Base-by-base conservation (phyloP, 495 filamentous ascomycete genomes). In the Pseudomonodictys pantanalensis region DNA sequence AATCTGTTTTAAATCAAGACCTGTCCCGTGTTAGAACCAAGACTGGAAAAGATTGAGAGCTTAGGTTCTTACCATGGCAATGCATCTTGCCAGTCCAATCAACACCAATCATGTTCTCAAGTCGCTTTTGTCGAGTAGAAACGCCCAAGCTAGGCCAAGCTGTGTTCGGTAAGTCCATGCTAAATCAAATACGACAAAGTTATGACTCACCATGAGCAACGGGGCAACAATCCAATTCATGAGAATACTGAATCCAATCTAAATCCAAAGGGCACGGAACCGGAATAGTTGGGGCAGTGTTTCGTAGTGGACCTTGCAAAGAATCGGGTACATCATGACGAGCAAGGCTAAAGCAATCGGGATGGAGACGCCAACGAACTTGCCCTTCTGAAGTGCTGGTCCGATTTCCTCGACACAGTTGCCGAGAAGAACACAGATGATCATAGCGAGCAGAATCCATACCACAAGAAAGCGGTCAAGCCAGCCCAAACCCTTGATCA, bases 281-380 rank as follows among this genome's bases (percentile, higher is more conserved):
- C 74, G 72, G 58, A 95, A 83, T n/a, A 88, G 69, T 9, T 77
- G 76, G 69, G 90, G 88, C 39, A 96, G 70, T 0, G 78, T 79
- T 71, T 93, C 91, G 68, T 83, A 92, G 29, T 82, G 80, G 17
- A 95, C 85, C 70, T 93, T 95, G 79, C 90, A 92, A 12, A 95
- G 75, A 56, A 92, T 93, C 0, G 90, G 90, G 62, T 92, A 93
- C 90, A 95, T 93, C 90, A 93, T 93, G 32, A 91, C 81, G 9
- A 92, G 77, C n/a, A 93, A 75, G 5, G 90, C 90, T 50, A 92
- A 71, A 0, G 89, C 89, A 88, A 92, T 91, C 0, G 88, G 89
- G 2, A 91, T 63, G 7, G 85, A 88, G 12, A 93, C 89, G 0
- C 79, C 81, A 4, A 80, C 77, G 70, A 92, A 90, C 43, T 79